These are phyloP conservation scores for Camelina neglecta DNA, from an alignment of 345 rosid species.

Conservation along the genomic window DNA sequence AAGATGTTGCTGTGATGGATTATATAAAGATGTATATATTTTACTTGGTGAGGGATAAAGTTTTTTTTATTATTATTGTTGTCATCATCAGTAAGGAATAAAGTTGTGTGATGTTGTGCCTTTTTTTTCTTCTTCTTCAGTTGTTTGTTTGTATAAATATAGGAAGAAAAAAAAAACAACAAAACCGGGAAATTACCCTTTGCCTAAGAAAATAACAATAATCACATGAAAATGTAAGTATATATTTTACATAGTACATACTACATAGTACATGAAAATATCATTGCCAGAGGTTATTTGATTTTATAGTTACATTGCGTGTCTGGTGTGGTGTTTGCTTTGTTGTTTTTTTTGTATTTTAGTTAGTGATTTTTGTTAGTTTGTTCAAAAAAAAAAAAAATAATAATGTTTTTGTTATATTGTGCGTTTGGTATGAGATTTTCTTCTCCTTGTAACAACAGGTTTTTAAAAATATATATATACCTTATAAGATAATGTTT, in stretches of 20 bases:
- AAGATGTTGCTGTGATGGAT: slow-evolving; percentile 5
- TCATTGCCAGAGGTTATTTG: no score
- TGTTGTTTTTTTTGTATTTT: background rate
- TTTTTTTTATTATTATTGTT: background rate
- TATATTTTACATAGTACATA: no score
- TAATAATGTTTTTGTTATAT: no score
- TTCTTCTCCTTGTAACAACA: background rate
- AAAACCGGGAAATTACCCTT: no score
- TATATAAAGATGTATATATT: slow-evolving; percentile 23
- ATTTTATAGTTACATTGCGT: background rate
- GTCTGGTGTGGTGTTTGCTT: background rate
- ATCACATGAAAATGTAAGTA: no score
- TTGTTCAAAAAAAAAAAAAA: no score
- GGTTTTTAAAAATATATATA: no score
- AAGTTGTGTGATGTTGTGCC: slow-evolving; percentile 1
- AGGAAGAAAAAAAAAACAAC: background rate
- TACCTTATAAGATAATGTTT: background rate
- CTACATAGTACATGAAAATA: no score
- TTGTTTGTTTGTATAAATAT: background rate
- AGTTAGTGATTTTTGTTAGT: background rate
- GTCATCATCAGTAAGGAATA: slow-evolving; percentile 11
- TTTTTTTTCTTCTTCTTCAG: slow-evolving; percentile 1
- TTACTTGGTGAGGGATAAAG: slow-evolving; percentile 29
- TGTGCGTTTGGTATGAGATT: background rate
- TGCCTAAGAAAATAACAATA: no score